Percentiles rank a stretch among this genome's conserved stretches.
Conservation (phyloP, 768 basidiomycete genomes). For the Leccinum fibrillosum region DNA sequence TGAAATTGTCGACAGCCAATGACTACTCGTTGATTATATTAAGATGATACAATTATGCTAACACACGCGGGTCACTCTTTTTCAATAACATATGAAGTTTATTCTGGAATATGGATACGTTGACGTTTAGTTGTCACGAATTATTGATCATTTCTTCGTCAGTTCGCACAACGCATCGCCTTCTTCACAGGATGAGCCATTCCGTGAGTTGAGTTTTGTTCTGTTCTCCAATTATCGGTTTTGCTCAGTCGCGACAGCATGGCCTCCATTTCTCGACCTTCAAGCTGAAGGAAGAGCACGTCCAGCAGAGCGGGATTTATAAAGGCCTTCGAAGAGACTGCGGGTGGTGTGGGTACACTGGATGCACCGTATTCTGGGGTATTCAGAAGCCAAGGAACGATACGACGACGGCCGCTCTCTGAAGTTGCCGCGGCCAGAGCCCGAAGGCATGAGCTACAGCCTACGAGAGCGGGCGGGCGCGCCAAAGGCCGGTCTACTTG, state of each 20-base stretch:
- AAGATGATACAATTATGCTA: neutral
- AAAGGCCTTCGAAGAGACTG: neutral
- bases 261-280: too few species aligned
- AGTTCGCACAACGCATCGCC: neutral
- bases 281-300: neutral
- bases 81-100: neutral
- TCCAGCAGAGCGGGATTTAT: neutral
- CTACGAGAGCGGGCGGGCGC: too few species aligned
- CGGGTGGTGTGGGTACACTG: too few species aligned
- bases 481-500: too few species aligned
- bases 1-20: too few species aligned
- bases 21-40: too few species aligned
- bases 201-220: neutral
- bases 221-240: neutral
- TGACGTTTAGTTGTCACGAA: neutral
- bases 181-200: neutral
- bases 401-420: too few species aligned
- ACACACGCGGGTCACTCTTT: neutral
- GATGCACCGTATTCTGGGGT: too few species aligned
- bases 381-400: too few species aligned
- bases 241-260: neutral
- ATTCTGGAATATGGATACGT: neutral
- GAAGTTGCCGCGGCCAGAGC: too few species aligned
- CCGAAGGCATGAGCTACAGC: too few species aligned
- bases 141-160: neutral